Base-by-base conservation (phyloP, 345 rosid genomes). In the Populus nigra region DNA sequence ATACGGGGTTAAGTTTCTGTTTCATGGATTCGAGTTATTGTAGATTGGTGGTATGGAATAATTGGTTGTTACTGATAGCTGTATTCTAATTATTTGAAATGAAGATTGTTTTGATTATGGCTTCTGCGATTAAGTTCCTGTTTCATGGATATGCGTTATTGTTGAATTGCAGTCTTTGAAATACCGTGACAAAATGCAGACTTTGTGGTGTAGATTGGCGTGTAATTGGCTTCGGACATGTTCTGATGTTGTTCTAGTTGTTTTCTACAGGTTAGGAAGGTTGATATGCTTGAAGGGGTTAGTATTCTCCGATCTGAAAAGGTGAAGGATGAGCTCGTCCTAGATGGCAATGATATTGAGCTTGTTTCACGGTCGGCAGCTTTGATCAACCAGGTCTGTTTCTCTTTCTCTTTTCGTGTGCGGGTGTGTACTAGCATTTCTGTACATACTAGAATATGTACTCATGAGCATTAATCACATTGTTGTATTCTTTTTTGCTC, bases 261-360 rank as follows among this genome's bases (percentile, higher is more conserved):
- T 29, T 65, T 65, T 2, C 4, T 76, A 50, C 73, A 87, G 90
- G 90, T 87, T 2, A 82, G 90, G 74, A 87, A 87, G 69, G 90
- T 87, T 9, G 90, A 87, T 18, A 87, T 87, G 90, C 75, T 87
- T 3, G 82, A 85, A 6, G 90, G 90, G 17, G 90, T 87, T 7
- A 69, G 53, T 22, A 83, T 87, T 80, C 69, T 81, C 39, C 82
- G 90, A 8, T 85, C 88, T 67, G 90, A 87, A 74, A 87, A 85
- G 78, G 87, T 85, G 11, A 87, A 87, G 72, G 90, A 87, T 85
- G 90, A 87, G 79, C 77, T 87, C 13, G 20, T 82, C 36, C 76
- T 87, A 61, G 88, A 85, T 23, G 89, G 89, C 11, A 87, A 83
- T 71, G 90, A 87, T 65, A 82, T 87, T 38, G 90, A 85, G 79